Base-by-base conservation (phyloP, 1,139 yeast genomes). In the Taiozyma sp. region DNA sequence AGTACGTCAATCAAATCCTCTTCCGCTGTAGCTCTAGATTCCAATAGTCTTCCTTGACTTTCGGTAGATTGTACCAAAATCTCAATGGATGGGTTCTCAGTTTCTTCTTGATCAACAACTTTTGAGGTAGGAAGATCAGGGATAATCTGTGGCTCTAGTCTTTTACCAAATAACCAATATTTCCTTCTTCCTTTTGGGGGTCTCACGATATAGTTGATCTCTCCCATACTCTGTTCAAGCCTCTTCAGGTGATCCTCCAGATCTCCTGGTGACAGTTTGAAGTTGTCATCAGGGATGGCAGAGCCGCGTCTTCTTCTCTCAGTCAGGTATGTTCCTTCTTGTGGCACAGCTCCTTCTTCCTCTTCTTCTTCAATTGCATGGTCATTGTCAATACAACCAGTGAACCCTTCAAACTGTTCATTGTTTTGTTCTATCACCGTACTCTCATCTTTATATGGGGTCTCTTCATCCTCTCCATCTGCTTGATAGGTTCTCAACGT, bases 401-500 rank as follows among this genome's bases (percentile, higher is more conserved):
- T 51, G 6, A 56, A 53, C 16, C 48, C 54, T 8, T 16, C 43
- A 48, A 55, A 57, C 19, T 21, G 21, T 4, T 34, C 42, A 39
- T 49, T 51, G 8, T 47, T 53, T 9, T 21, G 24, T 11, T 35
- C 49, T 11, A 47, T 49, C 19, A 42, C 34, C 29, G 16, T 30
- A 22, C 14, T 29, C 10, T 35, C 35, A 22, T 49, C 51, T 10
- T 28, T n/a, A 41, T 40, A 28, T 9, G 32, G 13, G 24, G 24
- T 26, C 3, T 47, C 50, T 22, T 61, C 55, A 21, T 59, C 46
- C 48, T 65, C 67, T 42, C 60, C 61, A 40, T 19, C 22, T 28
- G 6, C 21, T 14, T 7, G 29, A 29, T 56, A 59, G 1, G 71
- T 65, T 46, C 80, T 61, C 50, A 75, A 66, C 6, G 81, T 73